Evolutionary conservation across 345 rosid species (phyloP).

Genomic region (Syzygium aromaticum): DNA sequence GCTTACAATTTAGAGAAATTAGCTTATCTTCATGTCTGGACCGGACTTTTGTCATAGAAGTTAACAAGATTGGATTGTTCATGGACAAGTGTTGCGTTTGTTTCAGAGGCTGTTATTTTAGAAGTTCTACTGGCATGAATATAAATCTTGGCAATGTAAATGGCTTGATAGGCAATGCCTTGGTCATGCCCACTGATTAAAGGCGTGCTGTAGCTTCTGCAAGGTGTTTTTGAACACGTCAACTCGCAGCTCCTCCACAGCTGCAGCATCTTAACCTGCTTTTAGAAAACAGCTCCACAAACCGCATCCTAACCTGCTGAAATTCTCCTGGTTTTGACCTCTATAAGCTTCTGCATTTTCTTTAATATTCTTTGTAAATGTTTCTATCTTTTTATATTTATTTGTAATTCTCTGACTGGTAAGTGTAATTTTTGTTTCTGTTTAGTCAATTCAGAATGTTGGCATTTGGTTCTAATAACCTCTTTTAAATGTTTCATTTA

Average conservation of each 20-base stretch:
- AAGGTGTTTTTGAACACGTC: background rate
- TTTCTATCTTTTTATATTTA: background rate
- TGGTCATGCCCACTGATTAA: background rate
- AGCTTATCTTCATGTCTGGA: background rate
- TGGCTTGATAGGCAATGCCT: background rate
- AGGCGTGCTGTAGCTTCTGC: background rate
- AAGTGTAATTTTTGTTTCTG: background rate
- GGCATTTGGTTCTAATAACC: background rate
- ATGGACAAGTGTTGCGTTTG: background rate
- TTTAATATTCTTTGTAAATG: background rate
- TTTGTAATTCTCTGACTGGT: background rate
- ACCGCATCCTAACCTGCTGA: background rate
- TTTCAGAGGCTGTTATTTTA: background rate
- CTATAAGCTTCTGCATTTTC: background rate
- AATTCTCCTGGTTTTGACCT: background rate
- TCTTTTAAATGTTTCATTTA: constrained; percentile 24
- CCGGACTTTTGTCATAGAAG: background rate
- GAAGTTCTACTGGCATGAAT: background rate
- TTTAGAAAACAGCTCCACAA: background rate
- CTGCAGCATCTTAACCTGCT: background rate
- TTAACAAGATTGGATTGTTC: background rate
- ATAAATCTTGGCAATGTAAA: background rate
- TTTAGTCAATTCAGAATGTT: background rate
- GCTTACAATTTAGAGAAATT: background rate
- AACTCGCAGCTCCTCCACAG: background rate